Base-by-base conservation (phyloP, 129 eudicot genomes). In the Sambucus nigra region DNA sequence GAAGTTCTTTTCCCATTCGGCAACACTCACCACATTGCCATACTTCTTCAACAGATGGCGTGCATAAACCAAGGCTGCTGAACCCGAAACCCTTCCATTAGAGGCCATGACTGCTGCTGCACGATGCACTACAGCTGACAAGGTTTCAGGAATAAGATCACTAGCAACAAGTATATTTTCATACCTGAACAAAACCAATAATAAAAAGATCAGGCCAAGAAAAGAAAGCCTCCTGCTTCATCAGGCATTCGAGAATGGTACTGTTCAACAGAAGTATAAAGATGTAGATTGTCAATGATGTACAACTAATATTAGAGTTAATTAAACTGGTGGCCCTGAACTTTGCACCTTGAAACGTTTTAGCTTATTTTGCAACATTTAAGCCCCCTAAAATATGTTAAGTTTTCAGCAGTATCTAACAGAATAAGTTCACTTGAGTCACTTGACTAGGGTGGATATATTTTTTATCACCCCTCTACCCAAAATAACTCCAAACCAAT, bases 101-200 rank as follows among this genome's bases (percentile, higher is more conserved):
- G 94, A 80, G 48, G 82, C 73, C 82, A 86, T 51, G 20, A 80
- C 50, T 26, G 71, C 49, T 2, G 84, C 75, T 50, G 84, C 77
- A 52, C 96, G 96, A 57, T 67, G 68, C 94, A 82, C 86, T 57
- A 72, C 53, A 16, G 87, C 86, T 13, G 96, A 72, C 71, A 92
- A 64, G 28, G 78, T 77, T 69, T 86, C 94, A n/a, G 99, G 99
- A 59, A 92, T 63, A 35, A 92, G 96, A 78, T 92, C 94, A 24
- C 77, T 76, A 26, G 94, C 91, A 72, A 69, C 94, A 45, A 86
- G 79, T 49, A 86, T 63, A 66, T 86, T 82, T 64, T 92, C 99
- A 52, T 86, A 86, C 75, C 99, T 92, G 86, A 63, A 76, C 53
- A 25, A 26, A 53, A 38, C 61, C 31, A 10, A 26, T 31, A 18